Evolutionary conservation across 495 filamentous ascomycete genomes (phyloP).

Genomic region (Trichoderma virens): DNA sequence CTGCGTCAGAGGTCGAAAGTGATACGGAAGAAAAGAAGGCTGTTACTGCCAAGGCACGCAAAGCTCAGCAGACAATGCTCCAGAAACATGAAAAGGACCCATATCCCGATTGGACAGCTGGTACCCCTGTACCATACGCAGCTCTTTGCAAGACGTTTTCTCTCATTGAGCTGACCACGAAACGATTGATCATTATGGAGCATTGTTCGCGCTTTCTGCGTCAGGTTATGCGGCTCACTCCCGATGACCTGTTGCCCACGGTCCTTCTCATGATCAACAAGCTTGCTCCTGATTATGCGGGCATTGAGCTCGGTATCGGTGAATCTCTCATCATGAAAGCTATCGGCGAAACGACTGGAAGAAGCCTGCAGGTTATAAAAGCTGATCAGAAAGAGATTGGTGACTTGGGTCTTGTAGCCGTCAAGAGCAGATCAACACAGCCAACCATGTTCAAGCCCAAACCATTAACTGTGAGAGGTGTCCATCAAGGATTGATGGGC

Average conservation of each 20-base stretch:
- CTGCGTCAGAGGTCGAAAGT: conserved; percentile 45
- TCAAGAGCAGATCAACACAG: conserved; percentile 88
- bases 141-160: conserved; percentile 93
- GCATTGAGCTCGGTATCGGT: conserved; percentile 92
- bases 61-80: conserved; percentile 76
- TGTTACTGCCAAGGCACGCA: conserved; percentile 63
- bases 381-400: conserved; percentile 92
- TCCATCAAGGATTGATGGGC: conserved; percentile 78
- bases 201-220: conserved; percentile 86
- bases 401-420: conserved; percentile 87
- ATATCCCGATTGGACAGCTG: conserved; percentile 89
- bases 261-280: conserved; percentile 97
- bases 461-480: conserved; percentile 73
- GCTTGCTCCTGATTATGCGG: conserved; percentile 90
- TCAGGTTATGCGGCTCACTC: conserved; percentile 86
- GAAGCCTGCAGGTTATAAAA: conserved; percentile 80
- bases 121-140: conserved; percentile 86
- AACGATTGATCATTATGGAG: conserved; percentile 75
- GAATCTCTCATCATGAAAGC: conserved; percentile 98
- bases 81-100: conserved; percentile 60
- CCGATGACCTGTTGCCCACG: conserved; percentile 76
- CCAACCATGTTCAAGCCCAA: conserved; percentile 98
- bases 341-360: conserved; percentile 87
- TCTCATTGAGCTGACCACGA: conserved; percentile 85
- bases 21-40: conserved; percentile 73